Base-by-base conservation (phyloP, 2,329 filamentous ascomycete species). In the Thelonectria blattea region DNA sequence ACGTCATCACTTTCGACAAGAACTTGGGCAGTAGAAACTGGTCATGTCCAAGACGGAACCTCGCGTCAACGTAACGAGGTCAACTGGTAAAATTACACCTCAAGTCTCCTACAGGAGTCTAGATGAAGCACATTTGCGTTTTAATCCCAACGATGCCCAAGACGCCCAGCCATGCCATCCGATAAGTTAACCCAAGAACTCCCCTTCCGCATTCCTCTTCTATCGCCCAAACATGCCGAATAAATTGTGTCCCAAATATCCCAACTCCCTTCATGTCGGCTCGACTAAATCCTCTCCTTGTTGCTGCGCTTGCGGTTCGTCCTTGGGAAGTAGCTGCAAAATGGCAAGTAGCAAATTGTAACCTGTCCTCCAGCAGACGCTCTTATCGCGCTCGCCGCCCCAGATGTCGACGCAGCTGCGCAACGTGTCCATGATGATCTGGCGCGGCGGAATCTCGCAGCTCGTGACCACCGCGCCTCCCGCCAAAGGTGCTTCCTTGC, bases 351-450 rank as follows among this genome's bases (percentile, higher is more conserved):
- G 56, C 30, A 75, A 42, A n/a, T 72, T 68, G 49, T 75, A 74
- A 1, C 71, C 73, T 2, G 73, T 75, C 41, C 74, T 65, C 61
- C 73, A 76, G 51, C 73, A 76, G 5, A 75, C 73, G 20, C 74
- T 76, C 62, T 71, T 75, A 15, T 74, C 70, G 55, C 71, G 69
- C 64, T 76, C 73, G 1, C 68, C 67, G n/a, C 66, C 69, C 74
- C 73, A 77, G 9, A 77, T 76, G 7, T 74, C 71, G 10, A 75
- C 65, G 47, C 74, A 77, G 55, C 68, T 73, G 49, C 63, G 64
- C 17, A 76, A 45, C 0, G 73, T 75, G 20, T 77, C 74, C 7
- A 75, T 63, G 12, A 77, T 76, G 15, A 76, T 72, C 52, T 76
- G 74, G 3, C 74, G 65, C 10, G 73, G 74, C 3, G 74, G 74